phyloP scores from a whole-genome alignment of 768 basidiomycete species.

The Suillus fuscotomentosus region DNA sequence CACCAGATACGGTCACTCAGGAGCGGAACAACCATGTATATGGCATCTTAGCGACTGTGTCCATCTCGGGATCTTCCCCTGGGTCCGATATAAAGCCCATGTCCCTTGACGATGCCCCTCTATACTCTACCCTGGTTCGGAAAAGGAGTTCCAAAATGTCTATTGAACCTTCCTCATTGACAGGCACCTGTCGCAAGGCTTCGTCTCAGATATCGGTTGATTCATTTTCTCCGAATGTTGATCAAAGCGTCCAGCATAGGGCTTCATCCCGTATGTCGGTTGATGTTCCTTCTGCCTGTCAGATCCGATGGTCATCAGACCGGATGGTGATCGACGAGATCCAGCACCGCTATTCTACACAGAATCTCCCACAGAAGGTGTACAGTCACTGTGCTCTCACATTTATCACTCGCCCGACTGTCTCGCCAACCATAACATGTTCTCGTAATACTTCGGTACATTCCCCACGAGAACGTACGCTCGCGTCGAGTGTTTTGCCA shows the following conservation, averaged over 20 bases:
- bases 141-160: neutral
- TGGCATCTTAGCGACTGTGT: neutral
- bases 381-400: too few species aligned
- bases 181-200: neutral
- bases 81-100: neutral
- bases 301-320: neutral
- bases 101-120: neutral
- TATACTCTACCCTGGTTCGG: neutral
- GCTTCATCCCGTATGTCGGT: neutral
- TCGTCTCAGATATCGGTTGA: neutral
- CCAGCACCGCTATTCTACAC: neutral
- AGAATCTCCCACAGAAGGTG: neutral
- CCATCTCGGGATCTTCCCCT: neutral
- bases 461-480: neutral
- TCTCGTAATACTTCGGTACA: neutral
- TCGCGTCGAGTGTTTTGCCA: neutral
- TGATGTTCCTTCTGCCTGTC: neutral
- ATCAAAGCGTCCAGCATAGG: neutral
- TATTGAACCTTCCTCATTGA: neutral
- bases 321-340: neutral
- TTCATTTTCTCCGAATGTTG: neutral
- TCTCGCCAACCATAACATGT: neutral
- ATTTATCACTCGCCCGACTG: neutral
- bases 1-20: neutral
- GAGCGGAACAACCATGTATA: neutral